phyloP scores from a whole-genome alignment of 2,329 filamentous ascomycete genomes.

The Lasiodiplodia citricola region DNA sequence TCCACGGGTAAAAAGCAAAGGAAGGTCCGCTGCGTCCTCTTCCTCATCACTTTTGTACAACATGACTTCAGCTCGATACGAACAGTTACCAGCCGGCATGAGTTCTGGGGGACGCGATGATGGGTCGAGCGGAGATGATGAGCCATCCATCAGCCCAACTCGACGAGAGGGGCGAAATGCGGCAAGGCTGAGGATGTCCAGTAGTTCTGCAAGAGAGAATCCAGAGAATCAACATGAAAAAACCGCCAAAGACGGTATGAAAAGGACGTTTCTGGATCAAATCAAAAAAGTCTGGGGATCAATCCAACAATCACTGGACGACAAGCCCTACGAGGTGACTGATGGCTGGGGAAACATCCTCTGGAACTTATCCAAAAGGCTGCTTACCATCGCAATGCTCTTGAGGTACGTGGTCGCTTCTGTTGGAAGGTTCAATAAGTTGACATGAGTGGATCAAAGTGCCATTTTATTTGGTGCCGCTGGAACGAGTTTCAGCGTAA shows the following conservation, averaged over 20 bases:
- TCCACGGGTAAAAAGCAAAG: too few relatives aligned
- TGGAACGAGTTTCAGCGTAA: not conserved
- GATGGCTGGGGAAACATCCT: not conserved
- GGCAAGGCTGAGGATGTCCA: too few relatives aligned
- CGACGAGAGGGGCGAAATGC: too few relatives aligned
- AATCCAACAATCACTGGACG: not conserved
- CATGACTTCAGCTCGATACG: too few relatives aligned
- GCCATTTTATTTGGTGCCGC: not conserved
- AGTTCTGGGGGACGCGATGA: too few relatives aligned
- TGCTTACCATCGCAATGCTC: not conserved
- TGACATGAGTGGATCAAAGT: not conserved
- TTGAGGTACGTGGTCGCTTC: not conserved
- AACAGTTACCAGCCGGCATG: too few relatives aligned
- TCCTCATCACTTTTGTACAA: too few relatives aligned
- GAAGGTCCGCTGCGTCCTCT: too few relatives aligned
- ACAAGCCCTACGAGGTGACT: not conserved
- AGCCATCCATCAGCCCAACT: too few relatives aligned
- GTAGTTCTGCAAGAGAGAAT: too few relatives aligned
- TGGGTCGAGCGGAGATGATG: too few relatives aligned
- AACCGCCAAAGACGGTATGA: not conserved
- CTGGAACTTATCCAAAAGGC: not conserved
- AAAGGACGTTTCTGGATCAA: not conserved
- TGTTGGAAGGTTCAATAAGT: accelerated
- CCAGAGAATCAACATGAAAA: not conserved
- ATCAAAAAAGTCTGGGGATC: not conserved